Base-by-base conservation (phyloP, 768 basidiomycete species). In the Cystofilobasidium bisporidii region DNA sequence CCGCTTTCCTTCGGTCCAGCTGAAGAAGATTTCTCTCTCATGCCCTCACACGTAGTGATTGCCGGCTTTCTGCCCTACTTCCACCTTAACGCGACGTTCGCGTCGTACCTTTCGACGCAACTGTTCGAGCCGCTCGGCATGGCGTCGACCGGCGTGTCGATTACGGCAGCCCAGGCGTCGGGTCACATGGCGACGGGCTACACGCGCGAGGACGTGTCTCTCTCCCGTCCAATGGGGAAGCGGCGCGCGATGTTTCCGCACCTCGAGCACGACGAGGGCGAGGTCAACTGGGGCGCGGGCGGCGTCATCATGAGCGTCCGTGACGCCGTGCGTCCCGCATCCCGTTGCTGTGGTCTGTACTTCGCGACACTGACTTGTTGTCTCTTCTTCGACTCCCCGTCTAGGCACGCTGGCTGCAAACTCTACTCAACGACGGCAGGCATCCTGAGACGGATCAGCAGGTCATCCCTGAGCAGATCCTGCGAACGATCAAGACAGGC, bases 101-200 rank as follows among this genome's bases (percentile, higher is more conserved):
- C 56, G 9, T 62, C 67, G 2, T 75, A 69, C 62, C 73, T 74
- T 20, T 26, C 72, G 38, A 30, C 45, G 12, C 58, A 74, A 32
- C 71, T 76, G 59, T 67, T 74, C 47, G 63, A 71, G 26, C 73
- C 74, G 18, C 48, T 76, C 0, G 72, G 71, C 0, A 70, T 77
- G 73, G 58, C 11, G 1, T 20, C 58, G 9, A 71, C 73, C 10
- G 67, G 67, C 6, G 75, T 73, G 64, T 70, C 73, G 50, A 20
- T 61, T 18, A 63, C 63, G 0, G 14, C 56, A 6, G 76, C 75
- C 0, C 41, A 22, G 18, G 38, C 56, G 24, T 71, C 67, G 12
- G 74, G 72, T 0, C n/a, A 70, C 1, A 50, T 71, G 32, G 65
- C 72, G 18, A 71, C 70, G 30, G 67, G 65, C 17, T 73, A 66